phyloP scores from a whole-genome alignment of 768 basidiomycete species.

The Strobilomyces echinocephalus region DNA sequence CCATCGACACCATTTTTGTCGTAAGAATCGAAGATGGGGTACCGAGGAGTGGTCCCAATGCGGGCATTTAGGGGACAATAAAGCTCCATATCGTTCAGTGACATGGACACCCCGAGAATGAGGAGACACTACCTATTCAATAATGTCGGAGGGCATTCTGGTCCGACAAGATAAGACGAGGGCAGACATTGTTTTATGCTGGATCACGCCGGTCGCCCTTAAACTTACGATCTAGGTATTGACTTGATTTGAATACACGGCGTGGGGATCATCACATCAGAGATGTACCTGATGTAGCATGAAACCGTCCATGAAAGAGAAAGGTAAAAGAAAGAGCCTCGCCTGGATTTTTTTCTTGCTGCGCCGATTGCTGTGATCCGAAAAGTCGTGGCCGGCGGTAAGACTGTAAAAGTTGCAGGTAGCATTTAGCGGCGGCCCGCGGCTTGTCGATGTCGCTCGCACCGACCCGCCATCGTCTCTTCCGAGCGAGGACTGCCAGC shows the following conservation, averaged over 20 bases:
- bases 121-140: conserved; percentile 54
- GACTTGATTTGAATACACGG: conserved; percentile 17
- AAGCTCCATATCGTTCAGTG: conserved; percentile 40
- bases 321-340: background rate
- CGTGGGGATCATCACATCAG: conserved; percentile 10
- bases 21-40: conserved; percentile 78
- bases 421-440: conserved; percentile 56
- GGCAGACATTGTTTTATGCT: conserved; percentile 97
- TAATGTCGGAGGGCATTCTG: conserved; percentile 63
- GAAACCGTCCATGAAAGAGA: conserved; percentile 93
- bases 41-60: conserved; percentile 84
- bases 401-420: conserved; percentile 99
- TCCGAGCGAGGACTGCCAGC: conserved; percentile 56
- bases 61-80: conserved; percentile 89
- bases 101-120: background rate
- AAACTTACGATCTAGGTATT: conserved; percentile 30
- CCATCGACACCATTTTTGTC: conserved; percentile 50
- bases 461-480: conserved; percentile 66
- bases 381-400: conserved; percentile 81
- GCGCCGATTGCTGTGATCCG: conserved; percentile 78
- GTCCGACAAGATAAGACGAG: conserved; percentile 79
- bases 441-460: conserved; percentile 52
- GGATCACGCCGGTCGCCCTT: background rate
- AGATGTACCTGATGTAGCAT: conserved; percentile 94
- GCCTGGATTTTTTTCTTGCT: conserved; percentile 87